These are phyloP conservation scores for Picea sitchensis DNA, from an alignment of 75 land plant genomes.

Conservation along the genomic window DNA sequence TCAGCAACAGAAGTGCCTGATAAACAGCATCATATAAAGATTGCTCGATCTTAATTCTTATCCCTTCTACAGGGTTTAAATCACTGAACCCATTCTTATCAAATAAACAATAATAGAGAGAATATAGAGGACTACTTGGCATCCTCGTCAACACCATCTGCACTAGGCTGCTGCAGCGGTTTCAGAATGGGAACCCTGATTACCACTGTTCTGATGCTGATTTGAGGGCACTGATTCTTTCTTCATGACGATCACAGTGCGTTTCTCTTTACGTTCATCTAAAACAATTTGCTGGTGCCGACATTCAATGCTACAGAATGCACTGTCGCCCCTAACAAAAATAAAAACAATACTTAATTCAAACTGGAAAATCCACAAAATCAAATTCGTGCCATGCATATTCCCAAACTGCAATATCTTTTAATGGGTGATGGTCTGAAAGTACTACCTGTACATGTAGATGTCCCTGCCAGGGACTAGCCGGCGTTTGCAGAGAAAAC, in stretches of 20 bases:
- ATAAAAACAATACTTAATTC: background rate
- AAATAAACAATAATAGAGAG: background rate
- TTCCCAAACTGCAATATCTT: background rate
- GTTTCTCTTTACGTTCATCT: slow-evolving; percentile 45
- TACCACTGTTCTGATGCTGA: slow-evolving; percentile 8
- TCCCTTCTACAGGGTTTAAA: background rate
- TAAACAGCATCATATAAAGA: background rate
- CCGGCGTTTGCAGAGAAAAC: slow-evolving; percentile 53
- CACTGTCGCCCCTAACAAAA: slow-evolving; percentile 59
- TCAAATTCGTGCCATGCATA: background rate
- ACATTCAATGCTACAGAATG: slow-evolving; percentile 74
- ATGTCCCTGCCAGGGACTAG: slow-evolving; percentile 63
- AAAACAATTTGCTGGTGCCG: slow-evolving; percentile 47
- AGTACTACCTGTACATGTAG: slow-evolving; percentile 69
- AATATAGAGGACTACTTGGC: background rate
- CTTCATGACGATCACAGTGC: slow-evolving; percentile 28
- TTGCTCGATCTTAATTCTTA: background rate
- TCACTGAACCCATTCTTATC: background rate
- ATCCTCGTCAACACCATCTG: background rate
- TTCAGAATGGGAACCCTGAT: background rate
- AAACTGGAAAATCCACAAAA: background rate
- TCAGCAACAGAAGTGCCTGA: background rate
- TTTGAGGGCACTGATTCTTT: slow-evolving; percentile 10
- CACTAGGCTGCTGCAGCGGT: slow-evolving; percentile 9
- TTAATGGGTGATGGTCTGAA: too few species aligned